Percentiles rank a stretch among this genome's conserved stretches.
phyloP scores from a whole-genome alignment of 208 protist genomes.

The Leptomonas seymouri region DNA sequence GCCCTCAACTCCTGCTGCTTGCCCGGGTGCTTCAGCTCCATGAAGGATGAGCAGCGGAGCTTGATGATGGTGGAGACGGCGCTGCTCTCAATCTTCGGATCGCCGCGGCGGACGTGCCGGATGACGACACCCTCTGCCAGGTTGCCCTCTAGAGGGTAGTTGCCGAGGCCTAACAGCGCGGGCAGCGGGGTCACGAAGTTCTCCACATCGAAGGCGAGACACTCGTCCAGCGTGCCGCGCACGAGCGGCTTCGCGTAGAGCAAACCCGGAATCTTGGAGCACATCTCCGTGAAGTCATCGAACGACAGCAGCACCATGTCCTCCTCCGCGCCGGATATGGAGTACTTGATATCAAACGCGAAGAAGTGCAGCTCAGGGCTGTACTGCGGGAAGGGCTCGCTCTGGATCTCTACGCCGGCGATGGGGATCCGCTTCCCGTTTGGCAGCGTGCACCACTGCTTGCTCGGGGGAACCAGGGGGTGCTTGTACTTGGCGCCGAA shows the following conservation, averaged over 20 bases:
- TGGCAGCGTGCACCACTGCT: conserved; percentile 82
- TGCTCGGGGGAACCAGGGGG: conserved; percentile 82
- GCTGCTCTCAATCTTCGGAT: conserved; percentile 61
- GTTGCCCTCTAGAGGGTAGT: conserved; percentile 89
- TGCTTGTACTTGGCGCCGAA: conserved; percentile 90
- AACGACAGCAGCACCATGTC: conserved; percentile 78
- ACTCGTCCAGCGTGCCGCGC: conserved; percentile 80
- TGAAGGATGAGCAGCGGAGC: conserved; percentile 86
- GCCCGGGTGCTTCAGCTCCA: conserved; percentile 90
- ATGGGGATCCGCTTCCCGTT: conserved; percentile 84
- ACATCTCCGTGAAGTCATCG: conserved; percentile 83
- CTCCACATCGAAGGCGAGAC: conserved; percentile 89
- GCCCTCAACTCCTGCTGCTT: conserved; percentile 91
- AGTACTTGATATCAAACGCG: conserved; percentile 89
- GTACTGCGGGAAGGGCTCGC: conserved; percentile 89
- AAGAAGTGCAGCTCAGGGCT: conserved; percentile 89
- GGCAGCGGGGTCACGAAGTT: conserved; percentile 87
- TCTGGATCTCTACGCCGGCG: conserved; percentile 78
- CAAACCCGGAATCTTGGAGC: conserved; percentile 66
- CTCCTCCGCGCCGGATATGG: conserved; percentile 72
- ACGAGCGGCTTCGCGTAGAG: conserved; percentile 79
- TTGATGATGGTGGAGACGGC: conserved; percentile 89
- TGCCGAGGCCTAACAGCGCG: conserved; percentile 81
- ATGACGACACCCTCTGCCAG: conserved; percentile 90
- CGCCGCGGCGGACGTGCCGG: conserved; percentile 76